Evolutionary conservation across 768 basidiomycete genomes (phyloP).

Genomic region (Punctularia strigosozonata): DNA sequence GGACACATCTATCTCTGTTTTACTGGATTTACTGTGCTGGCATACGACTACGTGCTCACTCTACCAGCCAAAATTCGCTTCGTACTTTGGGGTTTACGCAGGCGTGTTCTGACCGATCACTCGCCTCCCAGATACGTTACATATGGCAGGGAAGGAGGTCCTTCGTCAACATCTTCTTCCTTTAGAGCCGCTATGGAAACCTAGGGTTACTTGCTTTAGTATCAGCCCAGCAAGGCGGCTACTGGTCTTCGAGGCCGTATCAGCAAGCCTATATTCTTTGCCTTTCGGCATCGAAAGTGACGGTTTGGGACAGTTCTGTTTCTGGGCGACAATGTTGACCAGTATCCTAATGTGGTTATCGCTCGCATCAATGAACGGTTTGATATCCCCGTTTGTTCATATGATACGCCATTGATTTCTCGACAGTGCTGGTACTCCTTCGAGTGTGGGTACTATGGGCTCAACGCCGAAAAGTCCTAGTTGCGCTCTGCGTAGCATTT

Average conservation of each 20-base stretch:
- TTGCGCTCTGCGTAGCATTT: background rate
- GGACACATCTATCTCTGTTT: background rate
- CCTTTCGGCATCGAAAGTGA: background rate
- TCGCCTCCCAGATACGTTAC: background rate
- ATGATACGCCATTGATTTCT: background rate
- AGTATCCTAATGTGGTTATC: background rate
- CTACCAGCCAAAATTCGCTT: background rate
- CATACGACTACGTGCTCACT: background rate
- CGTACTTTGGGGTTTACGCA: background rate
- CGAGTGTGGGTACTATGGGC: background rate
- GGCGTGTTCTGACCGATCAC: background rate
- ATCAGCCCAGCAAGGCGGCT: background rate
- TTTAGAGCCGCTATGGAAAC: background rate
- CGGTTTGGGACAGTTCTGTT: background rate
- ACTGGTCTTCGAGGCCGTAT: background rate
- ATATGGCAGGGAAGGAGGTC: background rate
- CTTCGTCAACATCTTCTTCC: background rate
- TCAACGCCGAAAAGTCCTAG: background rate
- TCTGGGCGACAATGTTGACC: background rate
- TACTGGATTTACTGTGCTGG: background rate
- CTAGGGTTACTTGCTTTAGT: background rate
- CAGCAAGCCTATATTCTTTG: background rate
- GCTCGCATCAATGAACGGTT: background rate
- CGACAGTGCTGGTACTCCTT: background rate
- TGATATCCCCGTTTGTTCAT: background rate